A percentile compares a stretch with the other conserved stretches of the same genome.
These are phyloP conservation scores for Pneumocystis canis DNA, from an alignment of 1,139 yeast species.

Conservation along the genomic window DNA sequence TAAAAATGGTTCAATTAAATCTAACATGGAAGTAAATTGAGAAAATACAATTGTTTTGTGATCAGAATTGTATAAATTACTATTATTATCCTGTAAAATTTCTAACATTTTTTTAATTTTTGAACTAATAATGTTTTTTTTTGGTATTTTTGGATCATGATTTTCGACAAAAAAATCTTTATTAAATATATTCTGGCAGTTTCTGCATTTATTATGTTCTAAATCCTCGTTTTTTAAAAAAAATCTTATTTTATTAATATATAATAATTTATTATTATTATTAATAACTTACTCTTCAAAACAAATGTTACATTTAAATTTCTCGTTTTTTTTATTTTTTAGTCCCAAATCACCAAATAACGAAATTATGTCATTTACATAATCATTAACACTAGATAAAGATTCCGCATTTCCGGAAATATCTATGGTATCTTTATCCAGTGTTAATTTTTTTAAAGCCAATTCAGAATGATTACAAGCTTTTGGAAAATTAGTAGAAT, in stretches of 20 bases:
- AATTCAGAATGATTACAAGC: constrained; percentile 3
- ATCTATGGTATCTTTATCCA: background rate
- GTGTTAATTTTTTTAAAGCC: constrained; percentile 2
- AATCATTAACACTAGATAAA: constrained; percentile 1
- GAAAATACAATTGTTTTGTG: constrained; percentile 60
- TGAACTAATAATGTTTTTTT: background rate
- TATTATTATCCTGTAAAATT: background rate
- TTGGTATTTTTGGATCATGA: background rate
- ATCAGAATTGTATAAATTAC: background rate
- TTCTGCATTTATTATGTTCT: constrained; percentile 3
- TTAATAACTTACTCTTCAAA: constrained; percentile 5
- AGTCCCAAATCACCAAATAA: constrained; percentile 9
- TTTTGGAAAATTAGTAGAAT: constrained; percentile 3
- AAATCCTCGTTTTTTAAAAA: constrained; percentile 4
- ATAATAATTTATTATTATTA: too few species aligned
- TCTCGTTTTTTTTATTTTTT: constrained; percentile 2
- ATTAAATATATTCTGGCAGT: background rate
- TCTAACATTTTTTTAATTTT: constrained; percentile 8
- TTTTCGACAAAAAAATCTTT: background rate
- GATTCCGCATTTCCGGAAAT: background rate
- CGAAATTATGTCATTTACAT: constrained; percentile 10
- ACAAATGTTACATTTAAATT: constrained; percentile 9
- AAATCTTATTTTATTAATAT: constrained; percentile 9
- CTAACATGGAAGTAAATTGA: constrained; percentile 69
- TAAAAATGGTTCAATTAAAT: constrained; percentile 47